Evolutionary conservation across 1,139 yeast species (phyloP), one percentile per base, ranked within the genome.

Genomic region (Kodamaea suecica): DNA sequence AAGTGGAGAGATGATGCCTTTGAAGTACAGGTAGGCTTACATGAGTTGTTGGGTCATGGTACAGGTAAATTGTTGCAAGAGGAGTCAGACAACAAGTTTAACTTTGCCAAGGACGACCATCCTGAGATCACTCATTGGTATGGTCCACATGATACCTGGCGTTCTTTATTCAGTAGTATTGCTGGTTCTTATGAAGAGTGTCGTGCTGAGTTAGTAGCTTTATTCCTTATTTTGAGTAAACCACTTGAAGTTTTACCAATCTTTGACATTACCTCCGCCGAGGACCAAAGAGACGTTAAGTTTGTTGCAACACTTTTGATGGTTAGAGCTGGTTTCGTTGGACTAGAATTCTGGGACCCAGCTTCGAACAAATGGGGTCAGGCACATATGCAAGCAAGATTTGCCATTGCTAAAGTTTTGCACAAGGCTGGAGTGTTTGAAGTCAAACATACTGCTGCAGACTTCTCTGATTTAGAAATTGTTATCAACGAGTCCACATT

Each of bases 311-410:
- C 81, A 42, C 63, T 86, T 43, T 78, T 77, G 45, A 87, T 87
- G 96, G 84, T 88, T 20, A 75, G 95, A 50, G 95, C 95, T 4
- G 95, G 95, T 43, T 66, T 87, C 36, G 53, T 83, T 28, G 90
- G 84, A 2, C 69, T 87, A 51, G 95, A 87, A 57, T 84, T 73
- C 58, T 87, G 94, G 87, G 95, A 86, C 57, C 95, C 95, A 28
- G 59, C 63, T 30, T 71, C 86, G 24, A 64, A 70, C 42, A 85
- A 85, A 59, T 87, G 95, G 95, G 95, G 95, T 23, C 96, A 87
- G 63, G 80, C 95, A n/a, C 96, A 87, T 56, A 85, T 86, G 88
- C 95, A 86, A 65, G 95, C 95, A 5, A 71, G 96, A 54, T 87
- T 76, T 59, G 85, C 92, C 25, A 86, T 87, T 48, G 71, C 85